These are phyloP conservation scores for Hordeum marinum DNA, from an alignment of 176 grass and related monocot species.

Conservation along the genomic window DNA sequence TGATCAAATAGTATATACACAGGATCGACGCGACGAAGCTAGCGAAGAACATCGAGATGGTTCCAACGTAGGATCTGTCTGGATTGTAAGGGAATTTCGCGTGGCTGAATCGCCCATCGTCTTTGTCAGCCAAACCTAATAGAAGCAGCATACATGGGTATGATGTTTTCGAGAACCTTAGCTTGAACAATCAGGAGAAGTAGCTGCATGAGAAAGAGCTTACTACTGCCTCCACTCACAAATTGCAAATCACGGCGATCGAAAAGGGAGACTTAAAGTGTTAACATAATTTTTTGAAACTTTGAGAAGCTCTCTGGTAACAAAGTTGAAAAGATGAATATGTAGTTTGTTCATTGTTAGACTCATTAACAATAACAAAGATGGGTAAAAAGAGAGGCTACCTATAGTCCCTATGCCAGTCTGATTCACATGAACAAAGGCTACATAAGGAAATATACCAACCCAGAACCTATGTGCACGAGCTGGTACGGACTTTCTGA, in stretches of 20 bases:
- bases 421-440: conserved; percentile 69
- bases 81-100: conserved; percentile 67
- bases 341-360: background rate
- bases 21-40: conserved; percentile 57
- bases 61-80: conserved; percentile 65
- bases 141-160: too few relatives aligned
- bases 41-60: conserved; percentile 44
- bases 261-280: conserved; percentile 68
- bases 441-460: conserved; percentile 66
- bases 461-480: conserved; percentile 37
- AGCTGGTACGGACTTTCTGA: too few relatives aligned
- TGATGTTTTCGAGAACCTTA: too few relatives aligned
- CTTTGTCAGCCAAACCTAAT: too few relatives aligned
- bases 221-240: background rate
- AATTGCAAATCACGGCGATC: conserved; percentile 63
- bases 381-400: background rate
- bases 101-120: background rate
- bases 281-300: conserved; percentile 67
- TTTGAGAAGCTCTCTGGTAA: conserved; percentile 66
- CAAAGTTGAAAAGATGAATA: background rate
- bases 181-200: too few relatives aligned
- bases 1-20: conserved; percentile 4
- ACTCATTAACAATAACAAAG: background rate
- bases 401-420: conserved; percentile 54
- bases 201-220: too few relatives aligned